Evolutionary conservation across 192 early-diverging fungal species (phyloP), one percentile per base, ranked within the genome.

Genomic region (Rhizophagus sp.): DNA sequence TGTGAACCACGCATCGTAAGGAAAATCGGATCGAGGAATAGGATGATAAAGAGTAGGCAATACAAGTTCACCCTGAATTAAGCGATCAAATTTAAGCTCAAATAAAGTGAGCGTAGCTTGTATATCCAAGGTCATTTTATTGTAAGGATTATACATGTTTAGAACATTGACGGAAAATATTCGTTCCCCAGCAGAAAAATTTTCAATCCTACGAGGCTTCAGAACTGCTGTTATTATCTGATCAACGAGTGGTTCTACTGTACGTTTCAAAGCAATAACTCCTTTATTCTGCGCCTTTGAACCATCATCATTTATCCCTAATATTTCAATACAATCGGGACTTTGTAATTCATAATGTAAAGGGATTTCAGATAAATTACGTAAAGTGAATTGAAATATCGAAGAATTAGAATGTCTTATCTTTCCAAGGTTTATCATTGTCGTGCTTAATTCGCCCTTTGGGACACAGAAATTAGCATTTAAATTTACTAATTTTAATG

Each of bases 1-100:
- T 19, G 89, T 87, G 84, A 96, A 97, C 94, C 94, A 97, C 19
- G 88, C 88, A 80, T 97, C 95, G 72, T 92, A 93, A 0, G 91
- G 87, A n/a, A 88, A 79, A 27, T 91, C 88, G 2, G 84, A 82
- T 3, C 83, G 57, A 27, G 85, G 78, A 57, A 91, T 79, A 11
- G 95, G 95, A 81, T 96, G 90, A 30, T 84, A 83, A n/a, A 96
- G 76, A 9, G 89, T 82, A 8, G 95, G 95, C 12, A 97, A 73
- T 4, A 94, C 84, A 65, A 97, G 81, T 62, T 89, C 88, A n/a
- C 91, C 93, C 11, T 88, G 78, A 2, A 78, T 84, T 8, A 96
- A 83, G 17, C 94, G 89, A 25, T 95, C 94, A 81, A 95, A 94
- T 0, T 88, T 84, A 39, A 96, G 82, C 67, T 95, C 93, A 80